Percentiles rank a stretch among this genome's conserved stretches.
Evolutionary conservation across 352 stramenopile species (phyloP).

Genomic region (Phytophthora sojae): DNA sequence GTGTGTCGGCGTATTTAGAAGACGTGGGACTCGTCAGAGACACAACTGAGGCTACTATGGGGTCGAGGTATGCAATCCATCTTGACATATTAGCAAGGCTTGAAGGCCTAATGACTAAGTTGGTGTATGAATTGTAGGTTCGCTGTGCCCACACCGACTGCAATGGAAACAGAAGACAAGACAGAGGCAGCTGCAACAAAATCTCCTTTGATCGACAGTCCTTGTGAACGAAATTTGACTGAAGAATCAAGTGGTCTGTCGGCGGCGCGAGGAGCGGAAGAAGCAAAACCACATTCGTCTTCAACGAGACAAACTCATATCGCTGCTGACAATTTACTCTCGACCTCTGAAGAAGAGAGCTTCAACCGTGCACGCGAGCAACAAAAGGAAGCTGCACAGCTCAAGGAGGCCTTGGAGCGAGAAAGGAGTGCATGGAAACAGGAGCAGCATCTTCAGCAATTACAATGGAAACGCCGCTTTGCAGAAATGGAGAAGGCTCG

Average conservation of each 20-base stretch:
- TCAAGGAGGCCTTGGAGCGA: constrained; percentile 45
- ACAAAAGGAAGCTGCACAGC: constrained; percentile 29
- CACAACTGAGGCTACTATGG: background rate
- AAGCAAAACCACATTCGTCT: constrained; percentile 8
- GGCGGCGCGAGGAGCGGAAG: constrained; percentile 24
- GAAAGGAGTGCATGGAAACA: constrained; percentile 54
- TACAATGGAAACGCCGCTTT: constrained; percentile 63
- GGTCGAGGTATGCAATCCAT: constrained; percentile 8
- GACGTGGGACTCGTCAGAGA: constrained; percentile 35
- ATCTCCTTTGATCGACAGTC: background rate
- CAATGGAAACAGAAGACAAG: constrained; percentile 16
- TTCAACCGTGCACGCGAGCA: constrained; percentile 1
- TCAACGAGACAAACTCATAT: constrained; percentile 1
- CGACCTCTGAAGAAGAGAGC: constrained; percentile 11
- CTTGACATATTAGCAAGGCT: background rate
- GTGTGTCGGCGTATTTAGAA: constrained; percentile 50
- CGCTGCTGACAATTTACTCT: background rate
- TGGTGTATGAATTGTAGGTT: constrained; percentile 10
- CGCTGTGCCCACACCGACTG: constrained; percentile 1
- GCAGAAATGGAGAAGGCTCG: constrained; percentile 63
- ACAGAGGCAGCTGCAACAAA: background rate
- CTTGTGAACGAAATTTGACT: background rate
- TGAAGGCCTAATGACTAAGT: background rate
- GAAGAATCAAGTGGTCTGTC: constrained; percentile 15
- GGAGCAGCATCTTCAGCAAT: constrained; percentile 56